These are phyloP conservation scores for Diutina neorugosa DNA, from an alignment of 1,139 yeast species.

Conservation along the genomic window DNA sequence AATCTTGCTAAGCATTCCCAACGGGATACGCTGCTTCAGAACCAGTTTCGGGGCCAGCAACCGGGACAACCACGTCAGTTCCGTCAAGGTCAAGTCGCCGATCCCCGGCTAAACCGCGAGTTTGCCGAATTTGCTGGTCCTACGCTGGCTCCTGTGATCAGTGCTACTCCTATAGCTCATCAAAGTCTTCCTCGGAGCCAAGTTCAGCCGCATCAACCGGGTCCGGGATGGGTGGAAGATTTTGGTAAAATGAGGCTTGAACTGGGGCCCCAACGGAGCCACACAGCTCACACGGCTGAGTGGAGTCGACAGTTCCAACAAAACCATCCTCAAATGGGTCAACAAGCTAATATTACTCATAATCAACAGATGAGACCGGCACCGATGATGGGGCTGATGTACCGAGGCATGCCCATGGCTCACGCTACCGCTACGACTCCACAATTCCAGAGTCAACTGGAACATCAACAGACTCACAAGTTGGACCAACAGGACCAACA, in stretches of 20 bases:
- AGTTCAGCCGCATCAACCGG: not conserved
- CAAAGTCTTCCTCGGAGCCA: not conserved
- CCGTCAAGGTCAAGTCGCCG: not conserved
- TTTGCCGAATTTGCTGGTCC: constrained; percentile 3
- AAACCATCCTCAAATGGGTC: not conserved
- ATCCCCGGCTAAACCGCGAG: not conserved
- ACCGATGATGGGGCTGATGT: not conserved
- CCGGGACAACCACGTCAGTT: not conserved
- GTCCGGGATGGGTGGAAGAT: constrained; percentile 2
- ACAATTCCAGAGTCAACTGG: not conserved
- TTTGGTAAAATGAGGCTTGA: not conserved
- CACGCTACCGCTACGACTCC: not conserved
- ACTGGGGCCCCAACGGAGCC: not conserved
- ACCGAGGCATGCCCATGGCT: not conserved
- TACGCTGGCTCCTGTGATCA: not conserved
- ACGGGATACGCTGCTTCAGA: not conserved
- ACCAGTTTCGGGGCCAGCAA: constrained; percentile 2
- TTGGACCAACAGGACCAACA: not conserved
- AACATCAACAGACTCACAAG: not conserved
- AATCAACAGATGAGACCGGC: not conserved
- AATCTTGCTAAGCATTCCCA: constrained; percentile 2
- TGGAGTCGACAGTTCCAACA: not conserved
- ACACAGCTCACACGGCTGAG: not conserved
- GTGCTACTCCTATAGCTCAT: not conserved
- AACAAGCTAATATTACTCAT: not conserved